Evolutionary conservation across 1,284 basidiomycete genomes (phyloP).

Genomic region (Leccinum fallax): DNA sequence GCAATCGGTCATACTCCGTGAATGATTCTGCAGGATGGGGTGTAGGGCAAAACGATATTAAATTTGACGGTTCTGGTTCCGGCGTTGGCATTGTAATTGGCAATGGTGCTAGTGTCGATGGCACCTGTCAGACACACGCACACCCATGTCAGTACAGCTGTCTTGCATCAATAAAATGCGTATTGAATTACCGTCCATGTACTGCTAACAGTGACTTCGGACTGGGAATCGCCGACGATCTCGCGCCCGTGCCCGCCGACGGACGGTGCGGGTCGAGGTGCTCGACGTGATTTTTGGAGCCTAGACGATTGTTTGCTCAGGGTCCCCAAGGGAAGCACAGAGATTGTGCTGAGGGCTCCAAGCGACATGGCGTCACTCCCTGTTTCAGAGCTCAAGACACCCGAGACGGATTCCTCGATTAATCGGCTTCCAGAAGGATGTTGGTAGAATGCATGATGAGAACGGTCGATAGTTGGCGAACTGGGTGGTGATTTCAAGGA

Average conservation of each 20-base stretch:
- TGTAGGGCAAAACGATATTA: conserved; percentile 30
- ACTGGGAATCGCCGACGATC: conserved; percentile 4
- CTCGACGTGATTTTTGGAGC: conserved; percentile 25
- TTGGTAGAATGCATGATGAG: conserved; percentile 11
- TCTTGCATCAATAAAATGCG: neutral
- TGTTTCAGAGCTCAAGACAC: conserved; percentile 29
- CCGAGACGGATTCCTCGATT: conserved; percentile 30
- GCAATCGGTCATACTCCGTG: conserved; percentile 32
- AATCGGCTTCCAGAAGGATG: conserved; percentile 34
- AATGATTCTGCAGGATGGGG: conserved; percentile 32
- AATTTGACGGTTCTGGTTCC: neutral
- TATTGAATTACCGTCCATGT: conserved; percentile 21
- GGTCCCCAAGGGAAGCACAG: conserved; percentile 5
- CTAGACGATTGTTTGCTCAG: conserved; percentile 9
- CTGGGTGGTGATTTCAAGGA: conserved; percentile 17
- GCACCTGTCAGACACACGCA: conserved; percentile 6
- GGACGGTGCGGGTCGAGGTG: neutral
- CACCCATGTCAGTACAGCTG: neutral
- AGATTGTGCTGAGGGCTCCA: conserved; percentile 3
- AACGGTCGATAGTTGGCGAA: conserved; percentile 12
- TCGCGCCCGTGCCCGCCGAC: neutral
- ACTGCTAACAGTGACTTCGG: conserved; percentile 9
- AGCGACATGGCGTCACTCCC: conserved; percentile 21
- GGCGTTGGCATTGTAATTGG: neutral
- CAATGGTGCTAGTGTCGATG: neutral